Evolutionary conservation across 2,329 filamentous ascomycete species (phyloP).

Genomic region (Penicillium crustosum): DNA sequence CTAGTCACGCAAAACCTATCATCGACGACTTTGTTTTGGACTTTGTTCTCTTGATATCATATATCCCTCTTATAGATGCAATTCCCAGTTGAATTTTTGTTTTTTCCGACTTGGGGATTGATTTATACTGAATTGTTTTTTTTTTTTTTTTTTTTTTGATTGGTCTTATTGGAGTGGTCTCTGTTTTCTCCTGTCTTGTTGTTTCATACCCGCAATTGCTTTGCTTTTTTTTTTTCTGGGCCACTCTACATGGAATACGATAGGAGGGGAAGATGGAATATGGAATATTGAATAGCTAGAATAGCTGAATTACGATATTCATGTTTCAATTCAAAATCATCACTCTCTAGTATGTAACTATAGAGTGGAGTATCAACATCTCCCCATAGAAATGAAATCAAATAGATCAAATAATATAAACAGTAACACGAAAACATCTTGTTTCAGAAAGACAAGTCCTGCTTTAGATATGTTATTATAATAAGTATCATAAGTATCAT

Average conservation of each 20-base stretch:
- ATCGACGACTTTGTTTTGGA: constrained; percentile 14
- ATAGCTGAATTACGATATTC: neutral
- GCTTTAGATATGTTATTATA: neutral
- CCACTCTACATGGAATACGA: constrained; percentile 13
- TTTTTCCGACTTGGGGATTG: constrained; percentile 1
- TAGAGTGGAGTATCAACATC: too few relatives aligned
- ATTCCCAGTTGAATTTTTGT: constrained; percentile 4
- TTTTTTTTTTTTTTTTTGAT: constrained; percentile 2
- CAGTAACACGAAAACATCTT: neutral
- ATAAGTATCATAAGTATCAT: too few relatives aligned
- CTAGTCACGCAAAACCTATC: constrained; percentile 22
- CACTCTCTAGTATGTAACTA: neutral
- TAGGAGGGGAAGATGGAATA: constrained; percentile 13
- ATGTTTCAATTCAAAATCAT: neutral
- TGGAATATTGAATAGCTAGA: constrained; percentile 7
- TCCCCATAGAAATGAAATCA: neutral
- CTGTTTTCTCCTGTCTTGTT: constrained; percentile 10
- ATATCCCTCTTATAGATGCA: constrained; percentile 24
- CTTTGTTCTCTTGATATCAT: constrained; percentile 20
- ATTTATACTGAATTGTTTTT: constrained; percentile 4
- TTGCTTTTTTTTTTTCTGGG: constrained; percentile 5
- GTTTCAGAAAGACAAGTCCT: neutral
- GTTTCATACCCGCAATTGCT: constrained; percentile 25
- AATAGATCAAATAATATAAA: neutral
- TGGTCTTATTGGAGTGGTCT: constrained; percentile 21